Evolutionary conservation across 2,329 filamentous ascomycete genomes (phyloP), one percentile per base, ranked within the genome.

Genomic region (Cercospora berteroae): DNA sequence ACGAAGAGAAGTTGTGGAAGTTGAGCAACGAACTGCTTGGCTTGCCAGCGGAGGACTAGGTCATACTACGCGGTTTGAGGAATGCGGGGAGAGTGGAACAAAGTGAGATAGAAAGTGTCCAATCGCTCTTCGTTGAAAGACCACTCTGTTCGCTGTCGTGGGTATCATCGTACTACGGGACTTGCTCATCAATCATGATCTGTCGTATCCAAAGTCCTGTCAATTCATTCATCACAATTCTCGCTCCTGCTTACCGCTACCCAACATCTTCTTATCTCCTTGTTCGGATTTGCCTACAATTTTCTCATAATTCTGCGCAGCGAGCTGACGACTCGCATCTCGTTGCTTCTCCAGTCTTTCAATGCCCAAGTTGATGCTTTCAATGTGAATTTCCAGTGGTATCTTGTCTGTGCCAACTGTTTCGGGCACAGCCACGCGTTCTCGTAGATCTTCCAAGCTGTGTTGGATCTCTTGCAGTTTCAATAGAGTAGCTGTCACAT

Each of bases 391-490:
- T 60, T 85, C 85, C 4, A 95, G 80, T 2, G 91, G 90, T 9
- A 92, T 82, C 3, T 79, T 77, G 7, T 81, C 80, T 27, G 82
- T 84, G 1, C 84, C 84, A 10, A 88, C 73, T 9, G 90, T 77
- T 70, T 88, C 88, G 0, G 91, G 90, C 65, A 86, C 84, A 0
- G 87, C 88, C 9, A 94, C 89, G 5, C 89, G 82, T 67, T 93
- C 90, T 23, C 90, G 82, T 71, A 96, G 77, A 73, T 93, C 90
- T 71, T 89, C 88, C 12, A 96, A 80, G 55, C 88, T 88, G 1
- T 87, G 85, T 72, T 89, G 86, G 69, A 95, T 94, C 64, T 87
- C 87, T 77, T 92, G 87, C 39, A 95, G 83, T 74, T 93, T 91
- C 50, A 92, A 80, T 16, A 95, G 81, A 0, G 93, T 88, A 1